Base-by-base conservation (phyloP, 192 early-diverging fungal genomes). In the Linnemannia exigua region DNA sequence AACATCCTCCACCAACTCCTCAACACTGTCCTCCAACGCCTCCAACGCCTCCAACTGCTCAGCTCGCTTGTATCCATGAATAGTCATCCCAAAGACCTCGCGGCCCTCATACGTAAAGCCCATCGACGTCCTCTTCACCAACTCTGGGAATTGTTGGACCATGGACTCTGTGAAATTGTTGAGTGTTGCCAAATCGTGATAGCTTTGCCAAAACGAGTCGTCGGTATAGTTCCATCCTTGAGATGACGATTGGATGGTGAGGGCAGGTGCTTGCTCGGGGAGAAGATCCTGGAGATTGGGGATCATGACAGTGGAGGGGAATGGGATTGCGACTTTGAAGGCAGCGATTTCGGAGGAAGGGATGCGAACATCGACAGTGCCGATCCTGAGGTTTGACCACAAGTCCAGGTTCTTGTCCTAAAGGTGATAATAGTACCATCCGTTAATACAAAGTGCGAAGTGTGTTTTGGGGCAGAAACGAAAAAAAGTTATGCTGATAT, bases 61-160 rank as follows among this genome's bases (percentile, higher is more conserved):
- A 2, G 63, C 35, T 1, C n/a, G 17, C 52, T 88, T 73, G 51
- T 71, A 76, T 36, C 75, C 79, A 67, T 76, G 76, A 48, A 90
- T 89, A 61, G 80, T 79, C 77, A 90, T 79, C 6, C 89, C 90
- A 70, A 80, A 79, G 46, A 91, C 86, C 75, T 89, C 88, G 20
- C 90, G 77, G 1, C 90, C 90, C 68, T 91, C 90, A 72, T 81
- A 87, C 16, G 90, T 90, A n/a, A 80, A 46, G 16, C 90, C 90
- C 37, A 91, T 74, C 3, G 82, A 81, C 35, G 90, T 82, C 12
- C 87, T 87, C 16, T 79, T 54, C 20, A 87, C 83, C 61, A 91
- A 67, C 51, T 91, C 67, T 15, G 90, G 90, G 54, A 87, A 90
- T 31, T 80, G 77, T 15, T 85, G 37, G 5, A 79, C 72, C 69